A percentile compares a stretch with the other conserved stretches of the same genome.
Conservation (phyloP, 768 basidiomycete species). For the Collybia sordida region DNA sequence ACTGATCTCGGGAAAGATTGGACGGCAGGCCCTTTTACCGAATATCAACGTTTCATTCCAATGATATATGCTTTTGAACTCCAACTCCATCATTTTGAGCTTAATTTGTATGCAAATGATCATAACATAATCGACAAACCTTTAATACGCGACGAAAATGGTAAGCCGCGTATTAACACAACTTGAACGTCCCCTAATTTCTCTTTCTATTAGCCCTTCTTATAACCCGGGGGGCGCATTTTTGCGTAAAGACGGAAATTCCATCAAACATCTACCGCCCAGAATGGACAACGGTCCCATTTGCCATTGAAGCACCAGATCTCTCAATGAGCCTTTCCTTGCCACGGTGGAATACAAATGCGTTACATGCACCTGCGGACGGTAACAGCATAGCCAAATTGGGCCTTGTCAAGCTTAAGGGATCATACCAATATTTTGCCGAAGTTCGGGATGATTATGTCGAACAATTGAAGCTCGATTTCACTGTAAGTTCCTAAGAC, state of each 20-base stretch:
- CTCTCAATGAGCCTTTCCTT: slow-evolving; percentile 60
- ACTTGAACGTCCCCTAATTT: background rate
- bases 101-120: slow-evolving; percentile 89
- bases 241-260: slow-evolving; percentile 54
- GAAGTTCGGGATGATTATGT: slow-evolving; percentile 67
- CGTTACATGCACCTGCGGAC: slow-evolving; percentile 59
- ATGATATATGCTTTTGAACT: slow-evolving; percentile 73
- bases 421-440: slow-evolving; percentile 74
- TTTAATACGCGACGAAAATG: slow-evolving; percentile 77
- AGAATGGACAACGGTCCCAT: slow-evolving; percentile 63
- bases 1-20: slow-evolving; percentile 93
- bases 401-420: slow-evolving; percentile 54
- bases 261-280: slow-evolving; percentile 75
- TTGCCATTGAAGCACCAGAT: slow-evolving; percentile 60
- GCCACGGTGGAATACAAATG: slow-evolving; percentile 89
- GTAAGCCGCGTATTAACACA: slow-evolving; percentile 36
- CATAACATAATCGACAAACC: slow-evolving; percentile 97
- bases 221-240: slow-evolving; percentile 55
- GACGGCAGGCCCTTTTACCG: slow-evolving; percentile 77
- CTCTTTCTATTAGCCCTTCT: slow-evolving; percentile 58
- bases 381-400: slow-evolving; percentile 65
- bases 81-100: slow-evolving; percentile 69
- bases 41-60: slow-evolving; percentile 83
- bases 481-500: slow-evolving; percentile 46
- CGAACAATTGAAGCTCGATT: slow-evolving; percentile 71